Percentiles rank a stretch among this genome's conserved stretches.
phyloP scores from a whole-genome alignment of 2,329 filamentous ascomycete species.

The Paracoccidioides brasiliensis region DNA sequence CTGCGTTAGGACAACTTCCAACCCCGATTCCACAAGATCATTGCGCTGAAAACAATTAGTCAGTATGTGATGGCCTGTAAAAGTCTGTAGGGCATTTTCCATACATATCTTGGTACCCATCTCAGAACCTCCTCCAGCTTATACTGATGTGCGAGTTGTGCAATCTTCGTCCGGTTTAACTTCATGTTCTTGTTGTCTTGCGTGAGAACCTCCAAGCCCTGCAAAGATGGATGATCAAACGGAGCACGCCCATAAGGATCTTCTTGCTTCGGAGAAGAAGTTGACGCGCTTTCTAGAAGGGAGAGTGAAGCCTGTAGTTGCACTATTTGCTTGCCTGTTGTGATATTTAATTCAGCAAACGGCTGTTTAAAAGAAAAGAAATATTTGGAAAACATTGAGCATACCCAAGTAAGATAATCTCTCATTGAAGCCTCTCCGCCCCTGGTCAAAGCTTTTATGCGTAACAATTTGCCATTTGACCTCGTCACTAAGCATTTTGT shows the following conservation, averaged over 20 bases:
- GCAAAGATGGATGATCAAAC: conserved; percentile 57
- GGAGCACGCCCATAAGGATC: conserved; percentile 48
- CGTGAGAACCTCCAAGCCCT: conserved; percentile 61
- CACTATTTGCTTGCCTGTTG: conserved; percentile 48
- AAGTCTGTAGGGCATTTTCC: conserved; percentile 16
- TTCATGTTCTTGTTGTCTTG: conserved; percentile 46
- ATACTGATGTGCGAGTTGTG: conserved; percentile 53
- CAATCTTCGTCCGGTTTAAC: conserved; percentile 52
- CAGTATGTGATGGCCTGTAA: neutral
- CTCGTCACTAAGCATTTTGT: conserved; percentile 69
- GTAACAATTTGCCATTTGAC: conserved; percentile 94
- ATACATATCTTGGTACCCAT: conserved; percentile 78
- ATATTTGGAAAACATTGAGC: conserved; percentile 9
- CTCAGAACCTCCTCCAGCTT: conserved; percentile 63
- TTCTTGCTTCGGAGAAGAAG: conserved; percentile 18
- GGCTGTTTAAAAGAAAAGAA: neutral
- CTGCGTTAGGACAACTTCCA: conserved; percentile 60
- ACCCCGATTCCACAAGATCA: conserved; percentile 59
- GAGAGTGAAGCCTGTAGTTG: conserved; percentile 53
- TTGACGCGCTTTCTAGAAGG: conserved; percentile 38
- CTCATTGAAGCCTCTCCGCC: conserved; percentile 86
- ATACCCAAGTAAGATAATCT: conserved; percentile 77
- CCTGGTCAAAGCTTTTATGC: conserved; percentile 97
- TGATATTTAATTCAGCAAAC: conserved; percentile 3
- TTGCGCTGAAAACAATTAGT: conserved; percentile 37